Evolutionary conservation across 371 early-diverging fungal genomes (phyloP), one percentile per base, ranked within the genome.

Genomic region (Syncephalastrum sp.): DNA sequence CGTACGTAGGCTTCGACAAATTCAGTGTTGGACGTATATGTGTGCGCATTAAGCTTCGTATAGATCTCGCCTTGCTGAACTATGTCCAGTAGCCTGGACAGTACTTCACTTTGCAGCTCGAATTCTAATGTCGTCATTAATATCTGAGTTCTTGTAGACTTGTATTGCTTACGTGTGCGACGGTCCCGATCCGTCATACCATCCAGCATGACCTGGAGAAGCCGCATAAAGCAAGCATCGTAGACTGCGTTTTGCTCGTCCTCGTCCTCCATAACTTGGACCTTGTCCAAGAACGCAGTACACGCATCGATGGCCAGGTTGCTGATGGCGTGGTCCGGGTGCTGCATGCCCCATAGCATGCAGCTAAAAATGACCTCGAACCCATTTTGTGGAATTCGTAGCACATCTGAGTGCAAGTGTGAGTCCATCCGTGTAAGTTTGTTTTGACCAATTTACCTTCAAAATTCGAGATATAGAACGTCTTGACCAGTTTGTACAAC

Each of bases 271-370:
- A 86, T 67, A 15, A 79, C 69, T 0, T 79, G 56, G 19, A 82
- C 65, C 66, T 88, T 86, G 57, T 82, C 82, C 54, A 98, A 69
- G 65, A 97, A 68, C 38, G 91, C 89, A 5, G 82, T 68, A 51
- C 90, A 84, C 46, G 93, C 94, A 25, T 70, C 75, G 47, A 97
- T 79, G 1, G 94, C 93, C 29, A 83, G 75, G 52, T 97, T 95
- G 51, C 94, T 87, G 55, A 98, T 91, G 54, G 96, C 97, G 46
- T 93, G 84, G 81, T 87, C 83, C 0, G 95, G 92, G 73, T 98
- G 98, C 75, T 97, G 96, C 68, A 96, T 92, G 4, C 90, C 96
- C 97, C 97, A 97, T 33, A 96, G 86, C 33, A 97, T 83, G 58
- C 91, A 87, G 80, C 94, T 90, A 53, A 91, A 74, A 56, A 94